Evolutionary conservation across 805 yeast genomes (phyloP).

Genomic region (Nakazawaea anatomiae): DNA sequence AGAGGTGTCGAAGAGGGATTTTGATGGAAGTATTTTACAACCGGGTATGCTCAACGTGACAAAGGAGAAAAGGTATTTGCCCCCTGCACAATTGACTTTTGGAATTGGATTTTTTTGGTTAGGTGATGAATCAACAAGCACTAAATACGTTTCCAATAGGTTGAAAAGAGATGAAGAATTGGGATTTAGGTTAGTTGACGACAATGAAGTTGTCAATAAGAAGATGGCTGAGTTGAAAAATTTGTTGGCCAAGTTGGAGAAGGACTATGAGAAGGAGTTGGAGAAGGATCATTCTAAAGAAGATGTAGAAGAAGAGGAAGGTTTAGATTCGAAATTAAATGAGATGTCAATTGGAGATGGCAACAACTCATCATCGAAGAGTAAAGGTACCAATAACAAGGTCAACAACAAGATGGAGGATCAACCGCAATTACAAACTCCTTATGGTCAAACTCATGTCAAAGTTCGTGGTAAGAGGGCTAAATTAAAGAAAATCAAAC

Average conservation of each 20-base stretch:
- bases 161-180: conserved; percentile 21
- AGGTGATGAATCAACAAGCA: conserved; percentile 47
- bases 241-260: conserved; percentile 23
- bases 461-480: conserved; percentile 80
- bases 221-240: conserved; percentile 23
- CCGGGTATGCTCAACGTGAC: conserved; percentile 56
- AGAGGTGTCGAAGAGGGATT: conserved; percentile 66
- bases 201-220: conserved; percentile 17
- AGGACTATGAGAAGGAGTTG: conserved; percentile 6
- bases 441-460: conserved; percentile 23
- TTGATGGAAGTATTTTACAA: conserved; percentile 47
- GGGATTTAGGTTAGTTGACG: conserved; percentile 23
- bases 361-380: no score
- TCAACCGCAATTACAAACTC: conserved; percentile 10
- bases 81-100: conserved; percentile 82
- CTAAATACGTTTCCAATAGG: conserved; percentile 23
- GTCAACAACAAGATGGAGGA: conserved; percentile 1
- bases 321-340: neutral
- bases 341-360: neutral
- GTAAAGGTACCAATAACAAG: neutral
- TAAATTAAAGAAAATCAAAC: conserved; percentile 73
- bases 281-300: neutral
- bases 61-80: conserved; percentile 52
- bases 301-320: neutral
- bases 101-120: conserved; percentile 83